Percentiles rank a stretch among this genome's conserved stretches.
These are phyloP conservation scores for Flaveria brownii DNA, from an alignment of 129 eudicot species.

Conservation along the genomic window DNA sequence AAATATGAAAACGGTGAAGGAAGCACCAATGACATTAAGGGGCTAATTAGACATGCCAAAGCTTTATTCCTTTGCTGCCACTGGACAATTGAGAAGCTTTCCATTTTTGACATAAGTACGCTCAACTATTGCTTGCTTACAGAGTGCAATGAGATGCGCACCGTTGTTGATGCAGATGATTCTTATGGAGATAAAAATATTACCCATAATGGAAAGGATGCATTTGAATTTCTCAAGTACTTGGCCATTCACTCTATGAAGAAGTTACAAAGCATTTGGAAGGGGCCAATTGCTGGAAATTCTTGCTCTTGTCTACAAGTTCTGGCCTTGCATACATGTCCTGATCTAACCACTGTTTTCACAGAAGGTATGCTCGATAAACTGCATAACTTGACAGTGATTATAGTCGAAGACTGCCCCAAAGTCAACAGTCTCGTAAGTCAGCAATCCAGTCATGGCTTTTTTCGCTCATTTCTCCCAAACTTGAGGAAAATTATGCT, in stretches of 20 bases:
- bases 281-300: constrained; percentile 20
- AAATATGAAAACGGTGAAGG: constrained; percentile 39
- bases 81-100: constrained; percentile 27
- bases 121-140: constrained; percentile 36
- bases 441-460: neutral
- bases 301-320: constrained; percentile 22
- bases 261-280: constrained; percentile 36
- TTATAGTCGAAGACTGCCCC: constrained; percentile 35
- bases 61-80: constrained; percentile 38
- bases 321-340: constrained; percentile 40
- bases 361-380: constrained; percentile 11
- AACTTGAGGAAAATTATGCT: constrained; percentile 23
- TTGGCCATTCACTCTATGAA: constrained; percentile 38
- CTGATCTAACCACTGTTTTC: constrained; percentile 31
- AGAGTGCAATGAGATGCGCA: constrained; percentile 45
- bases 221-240: constrained; percentile 23
- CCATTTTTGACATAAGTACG: constrained; percentile 20
- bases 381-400: constrained; percentile 2
- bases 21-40: neutral
- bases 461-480: constrained; percentile 12
- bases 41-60: constrained; percentile 29
- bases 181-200: neutral
- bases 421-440: constrained; percentile 20
- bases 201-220: neutral
- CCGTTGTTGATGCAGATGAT: constrained; percentile 23